Conservation (phyloP, 352 stramenopile genomes). For the Labyrinthula sp. region DNA sequence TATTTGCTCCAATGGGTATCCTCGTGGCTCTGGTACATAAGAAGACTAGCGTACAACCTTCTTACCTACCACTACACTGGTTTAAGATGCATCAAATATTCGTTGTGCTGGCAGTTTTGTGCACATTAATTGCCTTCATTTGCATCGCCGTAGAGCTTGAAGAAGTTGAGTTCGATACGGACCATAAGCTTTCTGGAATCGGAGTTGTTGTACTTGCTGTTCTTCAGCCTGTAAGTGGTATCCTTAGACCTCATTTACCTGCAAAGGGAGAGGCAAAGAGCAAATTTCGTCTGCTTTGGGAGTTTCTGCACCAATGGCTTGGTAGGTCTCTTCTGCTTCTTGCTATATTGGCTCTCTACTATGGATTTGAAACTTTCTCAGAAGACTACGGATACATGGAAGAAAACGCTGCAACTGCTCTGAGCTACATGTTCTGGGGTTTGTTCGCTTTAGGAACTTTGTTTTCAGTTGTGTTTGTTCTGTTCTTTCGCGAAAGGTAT, state of each 20-base stretch:
- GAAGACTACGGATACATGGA: no score
- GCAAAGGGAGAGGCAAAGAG: neutral
- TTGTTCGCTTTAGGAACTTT: no score
- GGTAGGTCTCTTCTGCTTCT: conserved; percentile 1
- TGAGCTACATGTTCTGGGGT: no score
- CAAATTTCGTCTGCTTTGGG: conserved; percentile 1
- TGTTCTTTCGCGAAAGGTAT: no score
- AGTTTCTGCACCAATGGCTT: conserved; percentile 4
- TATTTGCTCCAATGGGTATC: conserved; percentile 3
- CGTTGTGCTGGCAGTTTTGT: conserved; percentile 3
- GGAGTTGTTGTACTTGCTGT: neutral
- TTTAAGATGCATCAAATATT: conserved; percentile 2
- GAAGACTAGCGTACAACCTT: neutral
- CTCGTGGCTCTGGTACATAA: conserved; percentile 3
- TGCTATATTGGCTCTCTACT: no score
- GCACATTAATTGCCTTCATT: neutral
- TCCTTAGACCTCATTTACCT: conserved; percentile 1
- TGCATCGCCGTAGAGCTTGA: neutral
- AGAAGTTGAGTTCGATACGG: neutral
- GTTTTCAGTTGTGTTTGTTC: no score
- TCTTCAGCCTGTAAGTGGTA: neutral
- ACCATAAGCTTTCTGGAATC: conserved; percentile 1
- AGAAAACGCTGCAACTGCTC: no score
- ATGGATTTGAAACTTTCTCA: no score
- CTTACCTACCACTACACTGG: no score